Evolutionary conservation across 768 basidiomycete genomes (phyloP).

Genomic region (Collybiopsis confluens): DNA sequence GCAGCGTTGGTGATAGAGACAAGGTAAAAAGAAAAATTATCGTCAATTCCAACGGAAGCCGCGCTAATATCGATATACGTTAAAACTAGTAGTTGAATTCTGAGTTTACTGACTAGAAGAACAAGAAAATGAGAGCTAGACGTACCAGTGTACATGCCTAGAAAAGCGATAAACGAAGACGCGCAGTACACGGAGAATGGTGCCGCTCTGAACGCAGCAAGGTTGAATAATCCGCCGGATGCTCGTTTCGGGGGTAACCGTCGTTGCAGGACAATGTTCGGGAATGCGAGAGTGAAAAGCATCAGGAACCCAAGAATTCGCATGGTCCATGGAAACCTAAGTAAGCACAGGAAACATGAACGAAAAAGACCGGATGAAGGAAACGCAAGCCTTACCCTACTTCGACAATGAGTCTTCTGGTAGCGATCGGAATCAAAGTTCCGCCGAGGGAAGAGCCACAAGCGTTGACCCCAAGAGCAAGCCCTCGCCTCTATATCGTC

Average conservation of each 20-base stretch:
- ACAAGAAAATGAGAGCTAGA: constrained; percentile 4
- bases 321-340: constrained; percentile 68
- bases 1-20: constrained; percentile 45
- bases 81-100: constrained; percentile 21
- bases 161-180: constrained; percentile 51
- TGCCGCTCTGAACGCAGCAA: constrained; percentile 44
- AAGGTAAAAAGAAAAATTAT: constrained; percentile 37
- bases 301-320: constrained; percentile 66
- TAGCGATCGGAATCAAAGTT: constrained; percentile 59
- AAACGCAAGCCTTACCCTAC: constrained; percentile 46
- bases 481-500: constrained; percentile 32
- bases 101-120: no score
- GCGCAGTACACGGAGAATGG: constrained; percentile 55
- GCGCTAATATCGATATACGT: constrained; percentile 56
- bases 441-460: constrained; percentile 70
- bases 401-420: constrained; percentile 47
- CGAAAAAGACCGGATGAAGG: no score
- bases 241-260: constrained; percentile 53
- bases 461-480: constrained; percentile 65
- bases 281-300: constrained; percentile 43
- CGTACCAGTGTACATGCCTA: constrained; percentile 67
- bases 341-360: no score
- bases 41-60: constrained; percentile 27
- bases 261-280: constrained; percentile 51
- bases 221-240: constrained; percentile 57